Evolutionary conservation across 345 rosid species (phyloP).

Genomic region (Hypericum androsaemum): DNA sequence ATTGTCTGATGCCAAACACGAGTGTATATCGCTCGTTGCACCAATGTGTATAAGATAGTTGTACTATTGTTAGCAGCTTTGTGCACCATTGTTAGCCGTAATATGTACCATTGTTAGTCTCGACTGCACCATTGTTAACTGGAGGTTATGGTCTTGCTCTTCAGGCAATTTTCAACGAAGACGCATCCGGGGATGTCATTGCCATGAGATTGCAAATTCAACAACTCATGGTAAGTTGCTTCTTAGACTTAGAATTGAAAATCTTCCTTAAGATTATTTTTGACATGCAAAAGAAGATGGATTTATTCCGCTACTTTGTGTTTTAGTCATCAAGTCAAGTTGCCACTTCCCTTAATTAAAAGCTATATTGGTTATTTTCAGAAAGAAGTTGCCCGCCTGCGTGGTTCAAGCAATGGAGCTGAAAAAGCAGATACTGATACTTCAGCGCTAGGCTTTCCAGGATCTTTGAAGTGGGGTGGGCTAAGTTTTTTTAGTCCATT

Average conservation of each 20-base stretch:
- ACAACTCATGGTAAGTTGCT: conserved; percentile 63
- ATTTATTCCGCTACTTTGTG: too few relatives aligned
- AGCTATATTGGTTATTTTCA: conserved; percentile 19
- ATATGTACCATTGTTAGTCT: too few relatives aligned
- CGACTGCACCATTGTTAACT: too few relatives aligned
- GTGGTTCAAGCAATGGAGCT: conserved; percentile 39
- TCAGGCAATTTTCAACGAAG: conserved; percentile 94
- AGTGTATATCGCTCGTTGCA: too few relatives aligned
- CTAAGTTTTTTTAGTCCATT: conserved; percentile 73
- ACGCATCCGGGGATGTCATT: conserved; percentile 92
- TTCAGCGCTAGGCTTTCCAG: conserved; percentile 44
- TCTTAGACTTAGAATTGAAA: neutral
- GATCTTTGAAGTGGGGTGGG: conserved; percentile 61
- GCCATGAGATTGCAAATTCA: conserved; percentile 92
- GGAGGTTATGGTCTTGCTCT: conserved; percentile 9
- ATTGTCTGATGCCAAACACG: too few relatives aligned
- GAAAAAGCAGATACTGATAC: conserved; percentile 48
- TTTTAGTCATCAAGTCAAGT: neutral
- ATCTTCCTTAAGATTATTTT: conserved; percentile 1
- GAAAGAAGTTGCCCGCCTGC: conserved; percentile 78
- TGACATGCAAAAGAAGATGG: too few relatives aligned
- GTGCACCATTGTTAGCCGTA: too few relatives aligned
- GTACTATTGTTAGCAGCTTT: too few relatives aligned
- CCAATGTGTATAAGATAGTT: too few relatives aligned
- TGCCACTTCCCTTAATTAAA: neutral